A percentile compares a stretch with the other conserved stretches of the same genome.
Evolutionary conservation across 768 basidiomycete species (phyloP).

Genomic region (Rhodotorula diobovata): DNA sequence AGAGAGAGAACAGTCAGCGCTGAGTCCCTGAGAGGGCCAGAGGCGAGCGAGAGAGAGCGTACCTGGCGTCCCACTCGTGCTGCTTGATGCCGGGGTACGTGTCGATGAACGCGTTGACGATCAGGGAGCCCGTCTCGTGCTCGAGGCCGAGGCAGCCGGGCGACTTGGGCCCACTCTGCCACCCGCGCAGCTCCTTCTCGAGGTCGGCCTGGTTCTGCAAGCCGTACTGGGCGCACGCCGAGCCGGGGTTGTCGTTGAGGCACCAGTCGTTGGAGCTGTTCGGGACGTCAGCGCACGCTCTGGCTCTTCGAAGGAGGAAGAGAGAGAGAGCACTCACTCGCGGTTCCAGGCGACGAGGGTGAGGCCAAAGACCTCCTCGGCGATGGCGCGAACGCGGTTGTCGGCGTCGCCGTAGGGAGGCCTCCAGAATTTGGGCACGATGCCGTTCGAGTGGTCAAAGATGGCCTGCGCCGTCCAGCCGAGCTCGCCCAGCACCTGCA

Average conservation of each 20-base stretch:
- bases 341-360: constrained; percentile 63
- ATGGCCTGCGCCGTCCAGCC: constrained; percentile 78
- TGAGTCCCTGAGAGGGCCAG: too few relatives aligned
- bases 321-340: constrained; percentile 49
- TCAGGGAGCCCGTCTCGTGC: constrained; percentile 65
- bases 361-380: constrained; percentile 77
- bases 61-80: constrained; percentile 64
- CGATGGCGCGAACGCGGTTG: constrained; percentile 76
- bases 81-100: constrained; percentile 51
- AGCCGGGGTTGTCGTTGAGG: too few relatives aligned
- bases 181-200: constrained; percentile 10
- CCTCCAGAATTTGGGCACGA: constrained; percentile 72
- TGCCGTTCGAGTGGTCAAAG: constrained; percentile 69
- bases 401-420: constrained; percentile 72
- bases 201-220: constrained; percentile 2
- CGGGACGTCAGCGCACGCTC: not conserved
- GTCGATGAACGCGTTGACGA: constrained; percentile 61
- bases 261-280: too few relatives aligned
- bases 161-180: not conserved
- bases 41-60: constrained; percentile 47
- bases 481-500: constrained; percentile 66
- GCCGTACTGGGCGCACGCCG: constrained; percentile 12
- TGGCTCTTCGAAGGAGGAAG: not conserved
- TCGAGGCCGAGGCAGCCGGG: constrained; percentile 72
- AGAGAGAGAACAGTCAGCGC: too few relatives aligned